A percentile compares a stretch with the other conserved stretches of the same genome.
Evolutionary conservation across 2,329 filamentous ascomycete genomes (phyloP).

Genomic region (Aspergillus fumigatus): DNA sequence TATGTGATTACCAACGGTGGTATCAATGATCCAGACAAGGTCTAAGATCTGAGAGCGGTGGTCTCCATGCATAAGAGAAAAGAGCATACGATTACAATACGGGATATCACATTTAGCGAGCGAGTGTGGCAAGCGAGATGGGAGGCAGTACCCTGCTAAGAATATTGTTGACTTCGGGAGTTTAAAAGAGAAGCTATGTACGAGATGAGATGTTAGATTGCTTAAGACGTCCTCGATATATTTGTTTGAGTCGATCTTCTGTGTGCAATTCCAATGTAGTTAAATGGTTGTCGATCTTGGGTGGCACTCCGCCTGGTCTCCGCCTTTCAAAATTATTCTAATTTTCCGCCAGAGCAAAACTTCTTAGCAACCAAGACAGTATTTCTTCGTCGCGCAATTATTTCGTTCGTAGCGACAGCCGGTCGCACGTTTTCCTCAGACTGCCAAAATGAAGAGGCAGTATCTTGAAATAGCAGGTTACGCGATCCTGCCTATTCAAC

Average conservation of each 20-base stretch:
- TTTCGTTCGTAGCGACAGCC: background rate
- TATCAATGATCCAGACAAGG: conserved; percentile 63
- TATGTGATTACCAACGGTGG: conserved; percentile 67
- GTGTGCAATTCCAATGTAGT: background rate
- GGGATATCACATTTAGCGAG: too few relatives aligned
- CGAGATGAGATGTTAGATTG: background rate
- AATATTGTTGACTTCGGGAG: background rate
- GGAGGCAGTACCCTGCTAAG: background rate
- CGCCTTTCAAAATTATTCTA: conserved; percentile 12
- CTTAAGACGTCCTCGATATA: background rate
- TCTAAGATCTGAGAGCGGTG: background rate
- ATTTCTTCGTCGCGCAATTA: background rate
- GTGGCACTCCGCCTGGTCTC: conserved; percentile 5
- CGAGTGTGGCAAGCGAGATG: background rate
- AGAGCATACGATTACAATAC: background rate
- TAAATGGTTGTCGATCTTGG: background rate
- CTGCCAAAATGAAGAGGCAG: conserved; percentile 32
- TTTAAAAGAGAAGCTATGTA: background rate
- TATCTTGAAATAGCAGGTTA: conserved; percentile 56
- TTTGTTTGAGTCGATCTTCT: background rate
- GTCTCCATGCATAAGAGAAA: background rate
- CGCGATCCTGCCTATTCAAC: conserved; percentile 62
- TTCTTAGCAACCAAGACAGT: background rate
- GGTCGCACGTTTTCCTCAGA: background rate
- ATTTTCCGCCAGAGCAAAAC: conserved; percentile 13